Base-by-base conservation (phyloP, 768 basidiomycete species). In the Kwoniella sp. region DNA sequence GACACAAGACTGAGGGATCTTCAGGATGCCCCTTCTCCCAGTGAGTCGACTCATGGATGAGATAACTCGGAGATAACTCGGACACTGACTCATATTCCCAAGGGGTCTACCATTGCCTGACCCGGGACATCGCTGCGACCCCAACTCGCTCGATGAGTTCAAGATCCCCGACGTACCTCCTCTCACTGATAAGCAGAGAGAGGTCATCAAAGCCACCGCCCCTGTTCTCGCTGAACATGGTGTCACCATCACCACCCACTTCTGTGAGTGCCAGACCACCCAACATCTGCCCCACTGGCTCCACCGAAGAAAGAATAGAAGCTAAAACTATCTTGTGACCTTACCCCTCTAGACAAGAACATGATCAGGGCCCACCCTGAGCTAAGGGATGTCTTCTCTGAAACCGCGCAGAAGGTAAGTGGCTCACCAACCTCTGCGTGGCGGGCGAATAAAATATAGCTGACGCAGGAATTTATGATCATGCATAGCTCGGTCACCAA, bases 361-460 rank as follows among this genome's bases (percentile, higher is more conserved):
- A 60, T 60, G 59, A 60, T 60, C 22, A 49, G 49, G 15, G 59
- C 59, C 25, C 59, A 60, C 30, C 59, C 59, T 49, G 59, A 60
- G 24, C 37, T 60, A 10, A 9, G 59, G 48, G 59, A 60, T 52
- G 59, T 60, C 12, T 60, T 60, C 50, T 60, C 59, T 27, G 59
- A 60, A 29, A 52, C 50, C 25, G 47, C 59, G 6, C 59, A 60
- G 26, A 60, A 53, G 21, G 59, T 60, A 15, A 53, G 59, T 53
- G 22, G 6, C n/a, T n/a, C 4, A n/a, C 21, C 21, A 10, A 7
- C 22, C 40, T 19, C 17, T 44, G 17, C 40, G 40, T 44, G 40
- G 40, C 40, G 40, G 17, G n/a, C n/a, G n/a, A n/a, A n/a, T n/a
- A 44, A 19, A 4, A 19, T 44, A 3, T 19, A 44, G 40, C 40